Evolutionary conservation across 2,329 filamentous ascomycete species (phyloP).

Genomic region (Xylariaceae sp.): DNA sequence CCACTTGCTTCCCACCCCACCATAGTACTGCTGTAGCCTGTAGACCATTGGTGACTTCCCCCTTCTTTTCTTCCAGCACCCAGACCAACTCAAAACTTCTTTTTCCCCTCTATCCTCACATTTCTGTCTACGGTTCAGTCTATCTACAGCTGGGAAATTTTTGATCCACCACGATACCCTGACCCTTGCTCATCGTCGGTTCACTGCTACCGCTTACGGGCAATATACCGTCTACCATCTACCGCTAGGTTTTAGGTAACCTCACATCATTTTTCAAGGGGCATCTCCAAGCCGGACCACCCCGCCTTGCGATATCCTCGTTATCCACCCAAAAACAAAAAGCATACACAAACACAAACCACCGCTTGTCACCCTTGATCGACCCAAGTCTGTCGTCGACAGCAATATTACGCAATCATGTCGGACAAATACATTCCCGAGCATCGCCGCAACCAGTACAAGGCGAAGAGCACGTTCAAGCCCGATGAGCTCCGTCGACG

Average conservation of each 20-base stretch:
- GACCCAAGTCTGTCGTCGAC: slow-evolving; percentile 8
- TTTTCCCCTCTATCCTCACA: not conserved
- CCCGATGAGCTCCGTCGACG: slow-evolving; percentile 96
- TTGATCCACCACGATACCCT: no score
- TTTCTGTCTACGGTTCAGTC: not conserved
- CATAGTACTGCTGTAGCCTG: slow-evolving; percentile 13
- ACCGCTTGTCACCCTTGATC: no score
- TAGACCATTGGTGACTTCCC: not conserved
- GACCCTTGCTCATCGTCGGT: no score
- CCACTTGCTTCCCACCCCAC: slow-evolving; percentile 10
- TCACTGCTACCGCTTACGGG: no score
- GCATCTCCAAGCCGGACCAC: slow-evolving; percentile 29
- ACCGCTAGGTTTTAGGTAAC: no score
- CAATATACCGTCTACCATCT: no score
- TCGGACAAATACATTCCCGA: slow-evolving; percentile 99
- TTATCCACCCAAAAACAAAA: slow-evolving; percentile 18
- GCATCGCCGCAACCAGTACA: slow-evolving; percentile 98
- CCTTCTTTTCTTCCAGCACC: slow-evolving; percentile 11
- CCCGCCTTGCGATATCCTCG: slow-evolving; percentile 26
- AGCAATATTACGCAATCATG: slow-evolving; percentile 59
- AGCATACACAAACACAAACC: slow-evolving; percentile 8
- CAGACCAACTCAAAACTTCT: slow-evolving; percentile 5
- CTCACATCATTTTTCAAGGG: no score
- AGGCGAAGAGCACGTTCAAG: slow-evolving; percentile 99
- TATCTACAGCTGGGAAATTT: no score